Conservation (phyloP, 2,329 filamentous ascomycete species). For the Penicillium sp. region DNA sequence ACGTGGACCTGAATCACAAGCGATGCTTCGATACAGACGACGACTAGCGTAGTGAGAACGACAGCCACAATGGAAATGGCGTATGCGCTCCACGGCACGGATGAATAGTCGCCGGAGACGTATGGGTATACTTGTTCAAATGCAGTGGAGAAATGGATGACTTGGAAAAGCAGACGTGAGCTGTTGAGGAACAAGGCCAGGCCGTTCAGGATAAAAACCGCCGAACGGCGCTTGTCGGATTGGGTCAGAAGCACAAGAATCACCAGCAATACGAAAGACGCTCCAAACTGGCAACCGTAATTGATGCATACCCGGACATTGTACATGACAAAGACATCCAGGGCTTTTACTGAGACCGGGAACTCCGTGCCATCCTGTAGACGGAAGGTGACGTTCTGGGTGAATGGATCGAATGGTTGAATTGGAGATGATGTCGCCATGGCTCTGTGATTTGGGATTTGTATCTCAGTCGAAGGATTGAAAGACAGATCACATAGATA, state of each 20-base stretch:
- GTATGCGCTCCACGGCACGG: constrained; percentile 40
- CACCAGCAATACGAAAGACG: constrained; percentile 56
- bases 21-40: constrained; percentile 49
- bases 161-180: constrained; percentile 41
- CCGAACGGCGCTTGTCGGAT: constrained; percentile 53
- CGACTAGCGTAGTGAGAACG: constrained; percentile 46
- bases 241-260: constrained; percentile 61
- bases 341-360: constrained; percentile 32
- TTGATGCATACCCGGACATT: constrained; percentile 49
- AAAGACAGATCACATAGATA: background rate
- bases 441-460: background rate
- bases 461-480: constrained; percentile 8
- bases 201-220: constrained; percentile 59
- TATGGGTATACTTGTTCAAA: constrained; percentile 55
- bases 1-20: constrained; percentile 56
- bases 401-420: constrained; percentile 43
- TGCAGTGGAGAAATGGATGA: constrained; percentile 52
- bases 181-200: constrained; percentile 53
- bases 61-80: constrained; percentile 43
- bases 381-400: constrained; percentile 45
- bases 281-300: constrained; percentile 63
- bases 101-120: constrained; percentile 48
- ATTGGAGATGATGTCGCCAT: constrained; percentile 8
- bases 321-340: constrained; percentile 44
- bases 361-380: constrained; percentile 39